phyloP scores from a whole-genome alignment of 164 flowering plant genomes.

The Kalanchoe fedtschenkoi region DNA sequence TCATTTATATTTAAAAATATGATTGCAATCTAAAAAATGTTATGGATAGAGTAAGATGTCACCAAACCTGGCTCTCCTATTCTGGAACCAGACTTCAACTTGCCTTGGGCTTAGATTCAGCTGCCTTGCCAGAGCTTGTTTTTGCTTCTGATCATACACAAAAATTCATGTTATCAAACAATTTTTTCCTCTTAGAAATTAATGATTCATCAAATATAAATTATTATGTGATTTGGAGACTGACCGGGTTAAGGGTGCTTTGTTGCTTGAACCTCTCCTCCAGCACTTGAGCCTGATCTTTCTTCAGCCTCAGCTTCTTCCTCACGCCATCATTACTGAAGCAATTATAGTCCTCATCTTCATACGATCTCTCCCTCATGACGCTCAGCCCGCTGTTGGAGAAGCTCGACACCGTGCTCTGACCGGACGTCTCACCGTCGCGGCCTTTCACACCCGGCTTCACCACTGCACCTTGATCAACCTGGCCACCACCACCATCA shows the following conservation, averaged over 20 bases:
- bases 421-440: not conserved
- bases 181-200: not conserved
- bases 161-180: not conserved
- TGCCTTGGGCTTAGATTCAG: slow-evolving; percentile 65
- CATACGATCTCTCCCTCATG: slow-evolving; percentile 29
- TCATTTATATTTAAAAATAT: not conserved
- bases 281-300: slow-evolving; percentile 73
- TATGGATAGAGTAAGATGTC: not conserved
- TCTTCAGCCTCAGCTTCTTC: slow-evolving; percentile 81
- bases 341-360: slow-evolving; percentile 53
- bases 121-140: slow-evolving; percentile 61
- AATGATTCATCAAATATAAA: not conserved
- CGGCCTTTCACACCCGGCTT: not conserved
- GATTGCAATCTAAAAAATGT: not conserved
- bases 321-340: slow-evolving; percentile 38
- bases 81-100: slow-evolving; percentile 89
- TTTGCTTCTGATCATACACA: slow-evolving; percentile 53
- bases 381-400: slow-evolving; percentile 19
- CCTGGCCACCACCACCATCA: not conserved
- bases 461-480: not conserved
- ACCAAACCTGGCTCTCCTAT: slow-evolving; percentile 67
- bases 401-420: not conserved
- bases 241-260: slow-evolving; percentile 84
- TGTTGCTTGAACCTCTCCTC: slow-evolving; percentile 86
- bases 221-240: slow-evolving; percentile 6